Evolutionary conservation across 2,329 filamentous ascomycete species (phyloP).

Genomic region (Microsporum audouinii): DNA sequence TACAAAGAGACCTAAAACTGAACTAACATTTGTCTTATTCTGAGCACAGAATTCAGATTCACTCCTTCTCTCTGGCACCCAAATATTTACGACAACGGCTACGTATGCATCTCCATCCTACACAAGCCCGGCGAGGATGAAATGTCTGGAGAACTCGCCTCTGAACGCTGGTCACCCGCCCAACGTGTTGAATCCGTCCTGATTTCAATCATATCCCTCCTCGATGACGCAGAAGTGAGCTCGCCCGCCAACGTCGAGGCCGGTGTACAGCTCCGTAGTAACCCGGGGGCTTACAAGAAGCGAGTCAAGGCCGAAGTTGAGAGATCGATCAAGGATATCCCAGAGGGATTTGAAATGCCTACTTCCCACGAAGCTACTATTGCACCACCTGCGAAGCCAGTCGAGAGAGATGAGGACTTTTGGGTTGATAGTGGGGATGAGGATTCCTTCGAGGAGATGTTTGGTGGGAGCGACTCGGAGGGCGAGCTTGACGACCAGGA

Average conservation of each 20-base stretch:
- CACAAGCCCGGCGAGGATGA: slow-evolving; percentile 84
- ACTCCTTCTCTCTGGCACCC: slow-evolving; percentile 71
- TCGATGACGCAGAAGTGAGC: slow-evolving; percentile 87
- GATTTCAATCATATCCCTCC: slow-evolving; percentile 77
- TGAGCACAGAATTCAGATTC: slow-evolving; percentile 56
- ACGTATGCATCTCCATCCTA: slow-evolving; percentile 91
- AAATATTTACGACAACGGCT: slow-evolving; percentile 84
- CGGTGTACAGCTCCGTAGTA: slow-evolving; percentile 69
- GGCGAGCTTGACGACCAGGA: slow-evolving; percentile 34
- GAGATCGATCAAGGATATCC: slow-evolving; percentile 66
- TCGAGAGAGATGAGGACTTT: slow-evolving; percentile 54
- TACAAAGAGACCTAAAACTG: too few species aligned
- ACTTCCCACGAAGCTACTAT: slow-evolving; percentile 50
- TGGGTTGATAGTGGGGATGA: slow-evolving; percentile 63
- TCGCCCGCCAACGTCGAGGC: slow-evolving; percentile 94
- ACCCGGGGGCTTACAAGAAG: slow-evolving; percentile 56
- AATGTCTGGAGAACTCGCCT: slow-evolving; percentile 80
- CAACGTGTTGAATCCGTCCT: slow-evolving; percentile 92
- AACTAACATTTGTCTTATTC: neutral
- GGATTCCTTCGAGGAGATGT: slow-evolving; percentile 60
- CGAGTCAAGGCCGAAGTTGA: slow-evolving; percentile 60
- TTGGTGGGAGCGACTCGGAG: slow-evolving; percentile 56
- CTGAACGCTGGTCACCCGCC: slow-evolving; percentile 86
- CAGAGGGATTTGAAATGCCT: slow-evolving; percentile 69
- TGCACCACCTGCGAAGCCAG: slow-evolving; percentile 9